Base-by-base conservation (phyloP, 495 filamentous ascomycete genomes). In the Rostrohypoxylon terebratum region DNA sequence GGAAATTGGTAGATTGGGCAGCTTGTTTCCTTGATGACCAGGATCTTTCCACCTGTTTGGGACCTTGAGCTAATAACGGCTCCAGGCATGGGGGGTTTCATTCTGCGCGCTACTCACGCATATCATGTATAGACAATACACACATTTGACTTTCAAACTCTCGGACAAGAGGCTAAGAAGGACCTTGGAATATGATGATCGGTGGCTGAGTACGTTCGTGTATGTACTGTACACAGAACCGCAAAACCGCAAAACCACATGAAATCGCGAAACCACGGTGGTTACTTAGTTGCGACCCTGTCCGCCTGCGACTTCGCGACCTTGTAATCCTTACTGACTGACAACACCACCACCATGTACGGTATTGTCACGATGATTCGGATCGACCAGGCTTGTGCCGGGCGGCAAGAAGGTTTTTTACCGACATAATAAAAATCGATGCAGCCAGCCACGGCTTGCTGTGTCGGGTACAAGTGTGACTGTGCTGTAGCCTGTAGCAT, bases 81-180 rank as follows among this genome's bases (percentile, higher is more conserved):
- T 63, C 71, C 66, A 65, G 38, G 66, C 71, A 74, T 69, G 71
- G 71, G 70, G 66, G 71, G 71, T 74, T 74, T 74, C 71, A 74
- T 74, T 74, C 66, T 70, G 66, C 66, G 66, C 66, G 21, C 71
- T 59, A 63, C 66, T 58, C 36, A 48, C 69, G 55, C 55, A 63
- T 28, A 20, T 36, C 33, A 9, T 23, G 53, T 38, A 57, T 34
- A 38, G 13, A 18, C 21, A 38, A 25, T 38, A 57, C 21, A 54
- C 9, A 55, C 42, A 50, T n/a, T 53, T 53, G 48, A 31, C 48
- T 53, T 53, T 53, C 23, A 14, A 14, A 55, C 59, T 69, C 48
- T 73, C 66, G 58, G 63, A 55, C 58, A 59, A 74, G 71, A 74
- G 71, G 71, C 71, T 67, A 74, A 69, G 62, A 63, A 73, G 63